A percentile compares a stretch with the other conserved stretches of the same genome.
These are phyloP conservation scores for Cryphonectria japonica DNA, from an alignment of 2,329 filamentous ascomycete genomes.

Conservation along the genomic window DNA sequence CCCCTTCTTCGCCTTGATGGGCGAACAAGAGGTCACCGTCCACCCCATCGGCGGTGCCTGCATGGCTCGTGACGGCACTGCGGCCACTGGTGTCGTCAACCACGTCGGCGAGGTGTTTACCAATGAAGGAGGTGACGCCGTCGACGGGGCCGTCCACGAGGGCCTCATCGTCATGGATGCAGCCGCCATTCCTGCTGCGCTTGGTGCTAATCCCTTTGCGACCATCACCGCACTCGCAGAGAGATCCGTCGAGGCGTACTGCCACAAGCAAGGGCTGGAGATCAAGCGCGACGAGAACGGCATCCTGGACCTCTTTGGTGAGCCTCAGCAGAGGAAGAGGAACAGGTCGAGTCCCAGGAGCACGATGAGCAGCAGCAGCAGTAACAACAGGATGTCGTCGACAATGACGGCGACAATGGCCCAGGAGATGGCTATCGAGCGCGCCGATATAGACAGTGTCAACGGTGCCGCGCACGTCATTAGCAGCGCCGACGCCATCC, in stretches of 20 bases:
- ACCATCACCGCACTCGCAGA: conserved; percentile 73
- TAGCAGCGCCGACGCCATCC: conserved; percentile 45
- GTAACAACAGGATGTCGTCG: conserved; percentile 13
- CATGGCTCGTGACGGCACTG: conserved; percentile 64
- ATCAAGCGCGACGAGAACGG: conserved; percentile 53
- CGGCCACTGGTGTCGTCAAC: conserved; percentile 61
- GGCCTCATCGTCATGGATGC: conserved; percentile 67
- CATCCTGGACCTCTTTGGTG: conserved; percentile 58
- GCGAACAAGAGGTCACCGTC: conserved; percentile 64
- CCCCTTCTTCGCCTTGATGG: conserved; percentile 60
- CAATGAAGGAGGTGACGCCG: conserved; percentile 46
- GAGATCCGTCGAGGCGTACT: conserved; percentile 59
- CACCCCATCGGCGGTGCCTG: conserved; percentile 69
- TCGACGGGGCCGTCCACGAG: conserved; percentile 48
- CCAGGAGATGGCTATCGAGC: conserved; percentile 27
- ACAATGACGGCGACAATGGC: neutral
- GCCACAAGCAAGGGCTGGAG: conserved; percentile 43
- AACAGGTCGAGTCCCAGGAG: neutral
- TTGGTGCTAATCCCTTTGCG: conserved; percentile 68
- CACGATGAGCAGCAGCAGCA: neutral
- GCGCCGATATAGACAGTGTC: conserved; percentile 41
- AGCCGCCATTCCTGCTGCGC: conserved; percentile 62
- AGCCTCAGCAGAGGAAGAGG: conserved; percentile 45
- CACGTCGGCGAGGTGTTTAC: conserved; percentile 64
- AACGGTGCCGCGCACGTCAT: conserved; percentile 44